Evolutionary conservation across 2,329 filamentous ascomycete species (phyloP).

Genomic region (Xylaria sp.): DNA sequence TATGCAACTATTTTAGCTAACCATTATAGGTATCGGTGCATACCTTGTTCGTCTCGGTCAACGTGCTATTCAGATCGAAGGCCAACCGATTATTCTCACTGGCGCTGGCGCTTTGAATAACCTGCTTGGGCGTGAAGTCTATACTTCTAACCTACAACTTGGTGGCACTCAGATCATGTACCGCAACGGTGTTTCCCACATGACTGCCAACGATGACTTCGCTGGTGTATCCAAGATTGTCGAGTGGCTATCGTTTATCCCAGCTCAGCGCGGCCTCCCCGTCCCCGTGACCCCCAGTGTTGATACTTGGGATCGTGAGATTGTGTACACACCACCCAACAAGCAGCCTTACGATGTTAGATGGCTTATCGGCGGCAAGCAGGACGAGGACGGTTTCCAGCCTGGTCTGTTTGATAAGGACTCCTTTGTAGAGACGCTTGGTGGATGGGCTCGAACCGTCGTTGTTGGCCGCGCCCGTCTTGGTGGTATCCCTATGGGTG

Average conservation of each 20-base stretch:
- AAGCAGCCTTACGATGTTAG: constrained; percentile 91
- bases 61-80: constrained; percentile 98
- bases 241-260: constrained; percentile 96
- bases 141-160: constrained; percentile 98
- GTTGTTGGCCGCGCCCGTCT: constrained; percentile 96
- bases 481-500: constrained; percentile 96
- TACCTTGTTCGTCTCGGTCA: constrained; percentile 98
- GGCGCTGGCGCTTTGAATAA: constrained; percentile 98
- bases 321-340: constrained; percentile 80
- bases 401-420: constrained; percentile 94
- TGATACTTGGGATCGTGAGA: constrained; percentile 91
- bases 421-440: constrained; percentile 95
- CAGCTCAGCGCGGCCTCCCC: constrained; percentile 90
- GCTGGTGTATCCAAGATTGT: constrained; percentile 98
- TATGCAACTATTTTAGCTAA: constrained; percentile 42
- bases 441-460: constrained; percentile 95
- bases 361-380: constrained; percentile 88
- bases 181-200: constrained; percentile 98
- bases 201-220: constrained; percentile 97
- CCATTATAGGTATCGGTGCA: constrained; percentile 78
- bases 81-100: constrained; percentile 97
- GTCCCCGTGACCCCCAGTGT: constrained; percentile 87
- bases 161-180: constrained; percentile 99
- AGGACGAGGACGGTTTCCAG: constrained; percentile 84
- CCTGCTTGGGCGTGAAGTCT: constrained; percentile 94